Evolutionary conservation across 495 filamentous ascomycete species (phyloP), one percentile per base, ranked within the genome.

Genomic region (Neurospora sp.): DNA sequence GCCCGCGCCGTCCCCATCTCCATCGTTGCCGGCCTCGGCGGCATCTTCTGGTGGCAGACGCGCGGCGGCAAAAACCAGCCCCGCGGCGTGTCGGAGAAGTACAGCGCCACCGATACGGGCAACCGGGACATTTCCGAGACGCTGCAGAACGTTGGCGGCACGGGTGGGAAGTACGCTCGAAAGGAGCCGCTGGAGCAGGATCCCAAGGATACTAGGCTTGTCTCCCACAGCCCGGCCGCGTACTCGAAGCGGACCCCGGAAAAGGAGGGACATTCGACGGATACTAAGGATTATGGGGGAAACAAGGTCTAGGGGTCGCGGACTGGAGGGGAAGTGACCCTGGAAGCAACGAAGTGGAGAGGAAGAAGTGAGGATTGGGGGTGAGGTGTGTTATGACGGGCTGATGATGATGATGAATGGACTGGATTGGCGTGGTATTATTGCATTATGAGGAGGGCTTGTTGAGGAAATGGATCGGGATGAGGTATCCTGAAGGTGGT

Each of bases 31-130:
- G 77, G 40, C 44, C 4, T 80, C 69, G 71, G 73, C 46, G 69
- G 70, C 48, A 68, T 75, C 31, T 68, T 79, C n/a, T 70, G 71
- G 10, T 80, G 72, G 71, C 41, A 48, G n/a, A 80, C 78, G 27
- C 72, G 68, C 18, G 78, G 78, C 42, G 78, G 73, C n/a, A 42
- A 40, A 14, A 72, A 74, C 61, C 77, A 80, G 71, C 77, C 79
- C 14, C 73, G 73, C 40, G 68, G 73, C 31, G 70, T 68, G 1
- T 66, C 76, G 8, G 38, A 40, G 44, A 68, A 40, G 10, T 40
- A 75, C 40, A 22, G 42, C 3, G 22, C 27, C 22, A 5, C 16
- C 8, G 68, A 61, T 5, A 40, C 18, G 22, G 27, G 70, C 12
- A 40, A 27, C 10, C 2, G 31, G 10, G 20, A 44, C 40, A 12